Evolutionary conservation across 2,329 filamentous ascomycete species (phyloP), one percentile per base, ranked within the genome.

Genomic region (Pseudocercospora pini-densiflorae): DNA sequence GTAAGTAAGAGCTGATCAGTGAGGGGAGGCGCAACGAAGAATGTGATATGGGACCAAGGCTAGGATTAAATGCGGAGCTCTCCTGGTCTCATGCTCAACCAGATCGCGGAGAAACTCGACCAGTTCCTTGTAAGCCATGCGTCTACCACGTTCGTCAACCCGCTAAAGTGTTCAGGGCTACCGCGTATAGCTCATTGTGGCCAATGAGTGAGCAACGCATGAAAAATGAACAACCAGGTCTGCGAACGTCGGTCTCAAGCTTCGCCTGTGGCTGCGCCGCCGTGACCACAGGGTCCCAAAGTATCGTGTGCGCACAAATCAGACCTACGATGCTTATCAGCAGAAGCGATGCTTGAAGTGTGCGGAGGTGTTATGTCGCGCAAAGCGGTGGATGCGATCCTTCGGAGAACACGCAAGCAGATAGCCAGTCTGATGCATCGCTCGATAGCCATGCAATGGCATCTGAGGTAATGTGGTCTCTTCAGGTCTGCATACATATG

Each of bases 321-420:
- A 31, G 16, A 27, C 49, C 19, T 29, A 29, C 55, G 60, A 62
- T 62, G 49, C 60, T 62, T 62, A 62, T 62, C 60, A 62, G 60
- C 55, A 40, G 16, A 58, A 58, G 9, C n/a, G 24, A 29, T 33
- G 23, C 29, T 55, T 55, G 19, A 31, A 55, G 29, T 45, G 43
- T 21, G 16, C 43, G 16, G 43, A 31, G 29, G 29, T 31, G 8
- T 1, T 27, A 45, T 16, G 19, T 45, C 43, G 43, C 14, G 19
- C 43, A 45, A n/a, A 21, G 43, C 43, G 16, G 24, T n/a, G 53
- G 27, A 24, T 31, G n/a, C 51, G 23, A 55, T 24, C 29, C 29
- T 31, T 31, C 29, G 29, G 29, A 31, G 29, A 8, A 31, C 29
- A 31, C 29, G 29, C 29, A 31, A 31, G 29, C 29, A 31, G 29